Base-by-base conservation (phyloP, 1,139 yeast genomes). In the Hyphopichia buzzinii region DNA sequence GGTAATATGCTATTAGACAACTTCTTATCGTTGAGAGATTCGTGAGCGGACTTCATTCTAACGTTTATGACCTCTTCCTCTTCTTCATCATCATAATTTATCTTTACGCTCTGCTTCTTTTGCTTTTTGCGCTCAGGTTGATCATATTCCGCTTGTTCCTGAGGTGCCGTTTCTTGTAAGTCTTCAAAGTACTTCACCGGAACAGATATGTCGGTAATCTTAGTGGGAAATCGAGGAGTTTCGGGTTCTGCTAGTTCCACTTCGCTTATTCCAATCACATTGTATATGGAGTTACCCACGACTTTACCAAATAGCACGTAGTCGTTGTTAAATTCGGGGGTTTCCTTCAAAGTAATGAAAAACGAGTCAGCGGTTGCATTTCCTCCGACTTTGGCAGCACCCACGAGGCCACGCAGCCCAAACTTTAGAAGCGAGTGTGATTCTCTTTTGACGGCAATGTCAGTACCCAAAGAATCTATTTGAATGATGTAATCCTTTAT, bases 261-360 rank as follows among this genome's bases (percentile, higher is more conserved):
- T 30, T 76, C 77, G 2, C 71, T 62, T 8, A 84, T 80, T 35
- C 67, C 65, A 31, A 74, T 56, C 10, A 81, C 72, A 29, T 71
- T 79, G 59, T 73, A 73, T 17, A 80, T 69, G 0, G 84, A 67
- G 23, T 78, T 79, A 2, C 82, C 88, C 2, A 70, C 72, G 10
- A 85, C 64, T 41, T 76, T 73, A 1, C 95, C 95, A 49, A 86
- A 68, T 13, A 81, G 52, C 0, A 81, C 79, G 42, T 69, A 68
- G 39, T 66, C 66, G 23, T 67, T 63, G 43, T 74, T 68, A 38
- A 74, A 56, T 34, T 67, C 72, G 2, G 78, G 66, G 17, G 70
- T 53, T 8, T 72, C 72, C 3, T 59, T 62, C 39, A 78, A 52
- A 0, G 85, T 77, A 21, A 82, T 71, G 52, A 81, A 73, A 51